Evolutionary conservation across 495 filamentous ascomycete species (phyloP), one percentile per base, ranked within the genome.

Genomic region (Xylaria palmicola): DNA sequence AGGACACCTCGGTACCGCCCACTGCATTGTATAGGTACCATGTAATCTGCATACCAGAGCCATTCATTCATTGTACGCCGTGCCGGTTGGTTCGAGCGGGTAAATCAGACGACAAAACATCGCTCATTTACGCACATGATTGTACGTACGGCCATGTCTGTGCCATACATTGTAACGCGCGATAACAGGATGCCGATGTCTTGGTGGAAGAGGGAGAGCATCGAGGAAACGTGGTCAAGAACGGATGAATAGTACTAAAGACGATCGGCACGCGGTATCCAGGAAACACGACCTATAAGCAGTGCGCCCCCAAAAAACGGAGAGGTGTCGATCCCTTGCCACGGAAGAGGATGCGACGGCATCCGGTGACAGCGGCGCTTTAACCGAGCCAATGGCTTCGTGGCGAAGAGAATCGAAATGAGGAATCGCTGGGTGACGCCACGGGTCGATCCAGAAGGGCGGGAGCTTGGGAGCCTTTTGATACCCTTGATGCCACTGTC

Each of bases 361-460:
- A 51, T 52, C 57, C 57, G 57, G 57, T 60, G 47, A 43, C 47
- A 52, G 57, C 47, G 39, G 37, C 36, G 37, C 47, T 52, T 43
- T 60, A 60, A 20, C 45, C 57, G 57, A 60, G 44, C 57, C 57
- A 60, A 60, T 51, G 57, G 48, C 17, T 26, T 30, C 19, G 20
- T 30, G 26, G 47, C 43, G 24, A 4, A 52, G 57, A 24, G 52
- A 40, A 37, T 60, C 45, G 48, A 60, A 60, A 32, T 30, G 27
- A 37, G 15, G 24, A 34, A 50, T 51, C 20, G 44, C 57, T 50
- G 48, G 45, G 47, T 48, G 44, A 49, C 43, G 56, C 56, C 44
- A 59, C 40, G 56, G 44, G 44, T 59, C 56, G 34, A 59, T 50
- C 56, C 56, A 59, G 56, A 50, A 59, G 56, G 44, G 56, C 56